phyloP scores from a whole-genome alignment of 2,329 filamentous ascomycete genomes.

The Plenodomus tracheiphilus region DNA sequence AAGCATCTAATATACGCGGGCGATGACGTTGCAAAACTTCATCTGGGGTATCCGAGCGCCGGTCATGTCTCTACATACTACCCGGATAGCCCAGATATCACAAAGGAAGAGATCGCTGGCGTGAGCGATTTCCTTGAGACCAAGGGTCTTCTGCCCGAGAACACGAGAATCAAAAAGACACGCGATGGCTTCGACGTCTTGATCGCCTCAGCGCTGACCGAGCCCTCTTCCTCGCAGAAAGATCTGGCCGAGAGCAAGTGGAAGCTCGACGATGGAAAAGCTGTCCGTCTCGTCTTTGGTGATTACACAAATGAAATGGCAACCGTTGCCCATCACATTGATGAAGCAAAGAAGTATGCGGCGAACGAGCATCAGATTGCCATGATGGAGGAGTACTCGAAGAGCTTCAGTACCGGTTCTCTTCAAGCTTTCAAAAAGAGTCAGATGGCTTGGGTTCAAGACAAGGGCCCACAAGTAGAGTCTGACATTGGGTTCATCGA shows the following conservation, averaged over 20 bases:
- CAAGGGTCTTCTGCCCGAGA: slow-evolving; percentile 53
- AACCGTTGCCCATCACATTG: slow-evolving; percentile 51
- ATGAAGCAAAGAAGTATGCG: slow-evolving; percentile 53
- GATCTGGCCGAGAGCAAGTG: slow-evolving; percentile 52
- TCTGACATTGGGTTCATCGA: slow-evolving; percentile 60
- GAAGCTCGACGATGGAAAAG: slow-evolving; percentile 52
- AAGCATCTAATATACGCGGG: slow-evolving; percentile 52
- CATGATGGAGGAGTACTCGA: slow-evolving; percentile 54
- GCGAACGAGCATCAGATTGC: slow-evolving; percentile 49
- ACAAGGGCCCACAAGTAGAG: slow-evolving; percentile 57
- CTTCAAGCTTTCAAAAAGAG: slow-evolving; percentile 55
- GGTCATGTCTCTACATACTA: slow-evolving; percentile 57
- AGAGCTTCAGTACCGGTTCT: slow-evolving; percentile 55
- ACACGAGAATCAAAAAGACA: slow-evolving; percentile 54
- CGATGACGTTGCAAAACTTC: slow-evolving; percentile 47
- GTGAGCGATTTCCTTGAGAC: slow-evolving; percentile 52
- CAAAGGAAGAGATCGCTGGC: slow-evolving; percentile 51
- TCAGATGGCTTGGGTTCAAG: slow-evolving; percentile 57
- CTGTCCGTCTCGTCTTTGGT: slow-evolving; percentile 51
- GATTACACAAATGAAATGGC: slow-evolving; percentile 53
- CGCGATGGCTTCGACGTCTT: slow-evolving; percentile 51
- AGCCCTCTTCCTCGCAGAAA: slow-evolving; percentile 44
- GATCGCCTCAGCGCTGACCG: slow-evolving; percentile 51
- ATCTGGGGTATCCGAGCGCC: slow-evolving; percentile 54
- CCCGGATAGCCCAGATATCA: slow-evolving; percentile 53